Evolutionary conservation across 2,329 filamentous ascomycete species (phyloP).

Genomic region (Gliomastix tumulicola): DNA sequence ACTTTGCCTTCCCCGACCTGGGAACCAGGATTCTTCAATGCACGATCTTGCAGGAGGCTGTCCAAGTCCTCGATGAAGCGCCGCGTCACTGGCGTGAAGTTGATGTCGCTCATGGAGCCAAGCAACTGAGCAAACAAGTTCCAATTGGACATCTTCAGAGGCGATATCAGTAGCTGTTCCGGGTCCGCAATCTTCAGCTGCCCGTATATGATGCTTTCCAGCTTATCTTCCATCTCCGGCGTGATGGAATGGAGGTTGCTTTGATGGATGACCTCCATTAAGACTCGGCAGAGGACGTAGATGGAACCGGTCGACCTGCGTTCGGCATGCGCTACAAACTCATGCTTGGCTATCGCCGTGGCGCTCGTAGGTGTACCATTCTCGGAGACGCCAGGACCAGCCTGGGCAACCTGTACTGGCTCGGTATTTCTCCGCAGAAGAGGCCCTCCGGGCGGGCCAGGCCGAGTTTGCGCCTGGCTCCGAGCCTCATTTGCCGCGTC

Average conservation of each 20-base stretch:
- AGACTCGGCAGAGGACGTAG: constrained; percentile 87
- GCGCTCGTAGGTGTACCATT: constrained; percentile 23
- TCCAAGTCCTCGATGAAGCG: constrained; percentile 80
- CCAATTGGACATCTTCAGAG: constrained; percentile 90
- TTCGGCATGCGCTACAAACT: constrained; percentile 73
- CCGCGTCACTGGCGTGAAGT: constrained; percentile 76
- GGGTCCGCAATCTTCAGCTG: constrained; percentile 85
- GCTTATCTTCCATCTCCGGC: constrained; percentile 83
- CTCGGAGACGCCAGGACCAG: constrained; percentile 14
- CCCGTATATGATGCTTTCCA: constrained; percentile 95
- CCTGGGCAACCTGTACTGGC: constrained; percentile 43
- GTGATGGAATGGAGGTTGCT: constrained; percentile 79
- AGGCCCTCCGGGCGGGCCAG: constrained; percentile 33
- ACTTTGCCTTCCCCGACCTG: constrained; percentile 67
- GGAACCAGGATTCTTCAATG: constrained; percentile 57
- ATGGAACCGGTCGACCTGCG: constrained; percentile 90
- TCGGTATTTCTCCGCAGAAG: constrained; percentile 70
- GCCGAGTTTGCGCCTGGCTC: constrained; percentile 44
- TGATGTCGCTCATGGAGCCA: constrained; percentile 92
- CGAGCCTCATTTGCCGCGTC: constrained; percentile 73
- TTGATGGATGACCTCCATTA: constrained; percentile 90
- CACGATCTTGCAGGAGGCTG: constrained; percentile 66
- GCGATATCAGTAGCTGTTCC: constrained; percentile 69
- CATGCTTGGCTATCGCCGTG: constrained; percentile 49
- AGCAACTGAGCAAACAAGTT: constrained; percentile 86